Percentiles rank a stretch among this genome's conserved stretches.
These are phyloP conservation scores for Coprinellus micaceus DNA, from an alignment of 768 basidiomycete genomes.

Conservation along the genomic window DNA sequence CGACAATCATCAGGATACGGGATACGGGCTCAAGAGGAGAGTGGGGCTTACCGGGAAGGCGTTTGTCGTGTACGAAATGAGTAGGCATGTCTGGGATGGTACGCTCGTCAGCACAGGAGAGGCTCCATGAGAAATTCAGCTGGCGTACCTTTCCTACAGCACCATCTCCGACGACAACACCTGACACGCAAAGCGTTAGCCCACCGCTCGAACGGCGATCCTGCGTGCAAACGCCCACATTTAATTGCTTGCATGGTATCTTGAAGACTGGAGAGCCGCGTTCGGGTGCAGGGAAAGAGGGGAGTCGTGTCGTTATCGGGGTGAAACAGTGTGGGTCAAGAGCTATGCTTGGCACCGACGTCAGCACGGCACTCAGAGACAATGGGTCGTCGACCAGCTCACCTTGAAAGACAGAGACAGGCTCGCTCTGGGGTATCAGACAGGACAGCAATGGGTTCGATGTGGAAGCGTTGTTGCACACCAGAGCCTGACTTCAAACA, in stretches of 20 bases:
- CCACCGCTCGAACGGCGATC: constrained; percentile 7
- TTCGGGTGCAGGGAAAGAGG: constrained; percentile 2
- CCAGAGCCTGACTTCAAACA: too few relatives aligned
- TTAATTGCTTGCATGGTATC: constrained; percentile 85
- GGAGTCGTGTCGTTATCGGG: constrained; percentile 20
- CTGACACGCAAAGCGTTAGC: constrained; percentile 44
- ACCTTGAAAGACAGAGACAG: constrained; percentile 7
- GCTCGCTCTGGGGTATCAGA: constrained; percentile 9
- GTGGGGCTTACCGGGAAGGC: constrained; percentile 77
- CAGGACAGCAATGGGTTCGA: constrained; percentile 1
- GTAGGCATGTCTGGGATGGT: constrained; percentile 81
- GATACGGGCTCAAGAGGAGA: constrained; percentile 5
- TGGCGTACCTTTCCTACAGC: constrained; percentile 89
- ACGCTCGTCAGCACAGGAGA: background rate
- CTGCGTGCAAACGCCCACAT: constrained; percentile 49
- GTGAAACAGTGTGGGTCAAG: constrained; percentile 12
- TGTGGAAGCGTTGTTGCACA: constrained; percentile 1
- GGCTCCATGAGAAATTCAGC: background rate
- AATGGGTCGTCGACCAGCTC: constrained; percentile 22
- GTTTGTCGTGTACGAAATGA: constrained; percentile 99
- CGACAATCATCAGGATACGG: constrained; percentile 17
- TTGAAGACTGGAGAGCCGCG: constrained; percentile 9
- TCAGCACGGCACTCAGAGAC: constrained; percentile 12
- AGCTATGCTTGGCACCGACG: constrained; percentile 13
- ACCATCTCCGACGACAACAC: constrained; percentile 98